Base-by-base conservation (phyloP, 2,329 filamentous ascomycete genomes). In the Ramularia endophylla region DNA sequence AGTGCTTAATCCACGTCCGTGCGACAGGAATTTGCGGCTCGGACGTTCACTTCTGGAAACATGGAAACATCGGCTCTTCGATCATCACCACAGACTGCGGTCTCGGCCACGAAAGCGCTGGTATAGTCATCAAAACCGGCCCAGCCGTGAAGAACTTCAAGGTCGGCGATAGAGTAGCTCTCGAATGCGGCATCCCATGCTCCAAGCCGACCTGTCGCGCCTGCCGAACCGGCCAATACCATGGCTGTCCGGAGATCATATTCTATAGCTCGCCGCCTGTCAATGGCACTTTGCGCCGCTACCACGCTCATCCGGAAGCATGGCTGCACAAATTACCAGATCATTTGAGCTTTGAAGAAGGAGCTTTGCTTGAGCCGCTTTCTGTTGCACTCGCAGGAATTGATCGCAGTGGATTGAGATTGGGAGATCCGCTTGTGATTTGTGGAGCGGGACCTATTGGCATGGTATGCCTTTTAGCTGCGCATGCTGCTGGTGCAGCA, bases 291-390 rank as follows among this genome's bases (percentile, higher is more conserved):
- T 43, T 61, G 11, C 51, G 57, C 12, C 43, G 58, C 19, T 59
- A 60, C 32, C 56, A 58, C 31, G 55, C 46, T 22, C 59, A 62
- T 42, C 52, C 57, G 2, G 58, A 50, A 36, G 51, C 52, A 2
- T 59, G 55, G 52, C 43, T 59, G 16, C 58, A 61, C 33, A 61
- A 56, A 22, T 47, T 72, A 1, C 68, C 68, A 0, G 56, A 56
- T n/a, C 52, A 45, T 1, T 51, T 71, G 9, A 58, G 53, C 5
- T 63, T 67, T 28, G 57, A 66, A 22, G 69, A 72, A 39, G 69
- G 66, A 0, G 65, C 65, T 0, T 57, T 75, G 4, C 62, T 74
- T 8, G 72, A 74, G 56, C 71, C 72, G 5, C 54, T 73, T 8
- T 63, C 64, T 12, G 68, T 73, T 3, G 71, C 70, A 2, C 61